Base-by-base conservation (phyloP, 352 stramenopile genomes). In the Phytophthora podocarpi region DNA sequence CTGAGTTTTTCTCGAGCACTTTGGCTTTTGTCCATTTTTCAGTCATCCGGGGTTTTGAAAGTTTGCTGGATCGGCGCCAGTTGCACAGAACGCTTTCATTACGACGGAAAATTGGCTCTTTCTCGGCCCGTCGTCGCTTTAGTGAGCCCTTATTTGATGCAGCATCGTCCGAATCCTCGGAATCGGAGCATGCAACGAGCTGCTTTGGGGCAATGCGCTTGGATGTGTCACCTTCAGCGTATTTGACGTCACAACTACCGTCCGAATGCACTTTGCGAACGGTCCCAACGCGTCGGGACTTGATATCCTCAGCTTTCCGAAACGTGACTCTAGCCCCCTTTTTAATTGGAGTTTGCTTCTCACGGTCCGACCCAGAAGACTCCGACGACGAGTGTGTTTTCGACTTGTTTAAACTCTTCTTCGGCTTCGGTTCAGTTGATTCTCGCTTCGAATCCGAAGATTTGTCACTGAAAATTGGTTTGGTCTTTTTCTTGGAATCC, bases 171-270 rank as follows among this genome's bases (percentile, higher is more conserved):
- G 75, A 82, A 48, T 63, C 57, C 6, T 82, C 75, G 0, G 67
- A 82, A 16, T 67, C 72, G 0, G 72, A 78, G 26, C 63, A 74
- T 4, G 42, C 36, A 2, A 67, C 21, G 6, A 84, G 20, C 31
- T 67, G 24, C 11, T 55, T 62, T 30, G 47, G 8, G 0, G 54
- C 43, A 0, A 96, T 46, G 5, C 76, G 63, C 26, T 76, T 81
- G 11, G 50, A 39, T 1, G 36, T 63, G 3, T 91, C 80, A 0
- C 80, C 83, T 31, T 89, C 70, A 4, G 63, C 46, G 52, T 91
- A 96, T 45, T 71, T 42, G 1, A 96, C 23, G 31, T 93, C 85
- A 26, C 71, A 91, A 15, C 67, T 92, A 10, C 73, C 69, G 27
- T 93, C 72, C 0, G 67, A 68, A 48, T 85, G 81, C 0, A 85